These are phyloP conservation scores for Nicotiana paniculata DNA, from an alignment of 257 asterid species.

Conservation along the genomic window DNA sequence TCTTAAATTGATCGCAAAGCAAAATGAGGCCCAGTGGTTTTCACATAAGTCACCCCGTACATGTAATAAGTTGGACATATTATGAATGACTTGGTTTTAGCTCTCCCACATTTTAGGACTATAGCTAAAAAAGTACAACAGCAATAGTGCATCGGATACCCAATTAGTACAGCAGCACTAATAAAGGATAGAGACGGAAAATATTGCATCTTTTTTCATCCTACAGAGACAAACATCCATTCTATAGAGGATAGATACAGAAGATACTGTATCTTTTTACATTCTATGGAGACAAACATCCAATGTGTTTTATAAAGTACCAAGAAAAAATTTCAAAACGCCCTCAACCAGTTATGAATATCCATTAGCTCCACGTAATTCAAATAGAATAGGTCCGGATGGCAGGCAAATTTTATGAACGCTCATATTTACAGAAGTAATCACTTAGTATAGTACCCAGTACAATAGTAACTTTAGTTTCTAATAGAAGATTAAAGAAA, in stretches of 20 bases:
- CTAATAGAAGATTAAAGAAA: neutral
- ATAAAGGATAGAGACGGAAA: neutral
- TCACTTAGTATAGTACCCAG: neutral
- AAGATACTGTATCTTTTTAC: neutral
- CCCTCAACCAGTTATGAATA: neutral
- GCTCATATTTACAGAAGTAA: neutral
- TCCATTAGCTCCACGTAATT: slow-evolving; percentile 1
- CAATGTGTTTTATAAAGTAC: neutral
- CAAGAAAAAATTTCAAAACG: neutral
- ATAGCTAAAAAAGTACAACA: neutral
- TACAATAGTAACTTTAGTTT: neutral
- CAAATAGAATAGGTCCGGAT: neutral
- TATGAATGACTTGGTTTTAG: neutral
- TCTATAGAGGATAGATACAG: neutral
- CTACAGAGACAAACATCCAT: neutral
- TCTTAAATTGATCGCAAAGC: neutral
- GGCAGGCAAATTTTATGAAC: neutral
- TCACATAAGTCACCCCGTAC: neutral
- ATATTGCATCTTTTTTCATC: neutral
- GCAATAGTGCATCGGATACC: neutral
- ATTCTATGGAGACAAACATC: neutral
- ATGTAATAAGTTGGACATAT: neutral
- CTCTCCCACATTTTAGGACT: neutral
- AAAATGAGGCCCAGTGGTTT: neutral
- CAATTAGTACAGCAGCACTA: neutral